phyloP scores from a whole-genome alignment of 768 basidiomycete genomes.

The Termitomyces sp. region DNA sequence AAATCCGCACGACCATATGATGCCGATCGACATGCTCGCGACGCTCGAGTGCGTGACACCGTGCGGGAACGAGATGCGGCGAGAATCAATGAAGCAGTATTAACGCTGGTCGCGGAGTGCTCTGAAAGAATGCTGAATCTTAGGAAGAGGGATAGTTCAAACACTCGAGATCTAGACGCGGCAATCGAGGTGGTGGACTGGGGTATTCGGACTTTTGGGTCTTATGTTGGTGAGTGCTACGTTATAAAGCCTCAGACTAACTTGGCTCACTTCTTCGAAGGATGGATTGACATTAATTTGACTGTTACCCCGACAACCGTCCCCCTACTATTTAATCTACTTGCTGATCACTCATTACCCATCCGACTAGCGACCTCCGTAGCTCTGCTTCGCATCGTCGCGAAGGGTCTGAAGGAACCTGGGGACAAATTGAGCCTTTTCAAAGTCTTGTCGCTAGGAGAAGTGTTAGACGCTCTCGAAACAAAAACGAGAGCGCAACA shows the following conservation, averaged over 20 bases:
- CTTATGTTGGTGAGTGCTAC: slow-evolving; percentile 72
- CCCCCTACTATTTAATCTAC: slow-evolving; percentile 75
- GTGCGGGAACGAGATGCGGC: slow-evolving; percentile 88
- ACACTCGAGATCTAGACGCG: slow-evolving; percentile 50
- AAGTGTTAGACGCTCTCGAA: slow-evolving; percentile 79
- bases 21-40: slow-evolving; percentile 68
- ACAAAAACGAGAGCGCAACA: slow-evolving; percentile 66
- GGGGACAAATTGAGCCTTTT: slow-evolving; percentile 86
- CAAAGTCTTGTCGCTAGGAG: slow-evolving; percentile 80
- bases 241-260: background rate
- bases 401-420: slow-evolving; percentile 90
- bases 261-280: slow-evolving; percentile 31
- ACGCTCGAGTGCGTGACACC: slow-evolving; percentile 81
- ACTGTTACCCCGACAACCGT: slow-evolving; percentile 90
- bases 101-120: slow-evolving; percentile 75
- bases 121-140: slow-evolving; percentile 50
- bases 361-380: slow-evolving; percentile 80
- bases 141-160: slow-evolving; percentile 40
- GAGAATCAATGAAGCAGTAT: slow-evolving; percentile 79
- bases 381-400: slow-evolving; percentile 78
- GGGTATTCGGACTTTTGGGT: slow-evolving; percentile 88
- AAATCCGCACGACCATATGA: slow-evolving; percentile 79
- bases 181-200: slow-evolving; percentile 81
- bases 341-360: slow-evolving; percentile 71
- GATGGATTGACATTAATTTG: slow-evolving; percentile 97